Conservation (phyloP, 768 basidiomycete genomes). For the Lentinula aciculospora region DNA sequence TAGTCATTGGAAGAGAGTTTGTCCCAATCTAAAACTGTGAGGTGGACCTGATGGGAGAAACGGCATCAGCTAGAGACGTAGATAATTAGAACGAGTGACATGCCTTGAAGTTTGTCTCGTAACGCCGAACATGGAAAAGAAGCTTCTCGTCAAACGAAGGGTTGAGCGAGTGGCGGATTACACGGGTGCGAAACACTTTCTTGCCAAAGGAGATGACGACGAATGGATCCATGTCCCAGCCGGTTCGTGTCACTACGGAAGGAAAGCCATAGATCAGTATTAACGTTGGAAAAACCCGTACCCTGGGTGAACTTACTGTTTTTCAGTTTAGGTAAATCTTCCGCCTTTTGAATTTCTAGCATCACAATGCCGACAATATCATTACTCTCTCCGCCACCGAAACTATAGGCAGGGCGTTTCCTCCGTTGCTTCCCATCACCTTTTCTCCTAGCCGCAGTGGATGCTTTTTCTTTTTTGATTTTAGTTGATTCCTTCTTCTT, state of each 20-base stretch:
- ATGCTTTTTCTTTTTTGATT: background rate
- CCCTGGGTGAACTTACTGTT: constrained; percentile 63
- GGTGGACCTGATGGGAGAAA: constrained; percentile 44
- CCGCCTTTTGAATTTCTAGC: constrained; percentile 82
- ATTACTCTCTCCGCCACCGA: constrained; percentile 47
- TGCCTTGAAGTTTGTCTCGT: constrained; percentile 69
- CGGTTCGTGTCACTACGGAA: constrained; percentile 68
- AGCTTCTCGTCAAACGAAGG: constrained; percentile 95
- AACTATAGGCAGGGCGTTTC: constrained; percentile 30
- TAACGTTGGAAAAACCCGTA: too few species aligned
- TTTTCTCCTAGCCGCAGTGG: background rate
- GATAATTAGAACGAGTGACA: background rate
- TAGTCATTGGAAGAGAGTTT: constrained; percentile 87
- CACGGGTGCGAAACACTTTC: constrained; percentile 92
- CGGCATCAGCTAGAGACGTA: too few species aligned
- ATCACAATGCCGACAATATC: constrained; percentile 94
- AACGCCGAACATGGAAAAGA: constrained; percentile 88
- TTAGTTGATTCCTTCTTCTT: background rate
- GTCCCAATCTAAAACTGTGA: constrained; percentile 94
- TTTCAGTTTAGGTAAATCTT: constrained; percentile 77
- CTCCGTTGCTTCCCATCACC: constrained; percentile 7
- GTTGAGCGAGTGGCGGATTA: constrained; percentile 76
- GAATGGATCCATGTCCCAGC: constrained; percentile 98
- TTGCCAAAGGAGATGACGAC: constrained; percentile 94
- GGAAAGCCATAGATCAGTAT: background rate